Evolutionary conservation across 2,329 filamentous ascomycete species (phyloP), one percentile per base, ranked within the genome.

Genomic region (Clarireedia paspali): DNA sequence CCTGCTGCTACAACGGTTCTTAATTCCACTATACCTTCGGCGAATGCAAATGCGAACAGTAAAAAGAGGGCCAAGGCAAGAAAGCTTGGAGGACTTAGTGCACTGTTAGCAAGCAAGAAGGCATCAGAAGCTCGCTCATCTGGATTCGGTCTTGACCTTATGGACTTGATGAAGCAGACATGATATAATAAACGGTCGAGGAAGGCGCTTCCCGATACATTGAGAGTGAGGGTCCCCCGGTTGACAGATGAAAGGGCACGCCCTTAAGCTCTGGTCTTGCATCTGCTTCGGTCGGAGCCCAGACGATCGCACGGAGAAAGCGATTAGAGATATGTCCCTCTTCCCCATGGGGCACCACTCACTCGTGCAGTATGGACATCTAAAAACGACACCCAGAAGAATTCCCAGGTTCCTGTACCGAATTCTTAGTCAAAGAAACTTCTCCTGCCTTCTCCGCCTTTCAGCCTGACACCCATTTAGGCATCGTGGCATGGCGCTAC

Each of bases 31-130:
- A 47, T 62, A 39, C 42, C 56, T 15, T 73, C 75, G 2, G 71
- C 77, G 36, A 83, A 80, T 66, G 77, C 80, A 6, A 81, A 80
- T 65, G 77, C 80, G 6, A 81, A 71, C 70, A 85, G 80, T 71
- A 85, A 82, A 70, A 85, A 85, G 71, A 75, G 83, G 50, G 80
- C 83, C 34, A 87, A 83, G 71, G 79, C 73, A 59, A 75, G 83
- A 58, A 88, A 86, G 69, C 61, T 66, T 24, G 79, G 81, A 36
- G 83, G 82, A 1, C 72, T 88, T n/a, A 81, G 85, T 66, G 82
- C 83, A 50, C 68, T 88, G 42, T 72, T 88, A 73, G 64, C 65
- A 42, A 67, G 63, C 38, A 62, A 63, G 15, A 67, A 67, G 20
- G 61, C 59, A 23, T 50, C 58, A 6, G 57, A 62, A 34, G 36